Evolutionary conservation across 1,139 yeast genomes (phyloP), one percentile per base, ranked within the genome.

Genomic region (Torulaspora globosa): DNA sequence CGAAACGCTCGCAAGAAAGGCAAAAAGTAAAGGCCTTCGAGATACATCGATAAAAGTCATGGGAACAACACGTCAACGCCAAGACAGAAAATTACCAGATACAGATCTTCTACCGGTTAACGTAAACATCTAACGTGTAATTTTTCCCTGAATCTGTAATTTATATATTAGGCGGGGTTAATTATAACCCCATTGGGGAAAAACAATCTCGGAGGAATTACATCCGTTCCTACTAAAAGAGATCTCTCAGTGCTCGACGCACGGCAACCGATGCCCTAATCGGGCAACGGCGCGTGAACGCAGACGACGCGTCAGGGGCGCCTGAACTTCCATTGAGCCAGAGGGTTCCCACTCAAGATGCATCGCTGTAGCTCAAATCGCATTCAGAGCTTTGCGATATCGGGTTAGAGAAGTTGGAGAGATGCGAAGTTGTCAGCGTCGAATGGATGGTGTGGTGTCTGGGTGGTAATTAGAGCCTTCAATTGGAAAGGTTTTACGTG

Each of bases 211-310:
- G 12, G 10, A 14, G 31, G 31, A 28, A 3, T 14, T 8, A 5
- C 31, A 2, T 7, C 16, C 15, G 12, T 11, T 14, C 14, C 2
- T n/a, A 12, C 31, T 7, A 29, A 12, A 18, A 8, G 11, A 12
- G 34, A 31, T 31, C 14, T 23, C 34, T 19, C 11, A 31, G 34
- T 10, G 34, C 23, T 31, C 34, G 34, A 31, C 23, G 34, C 23
- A 31, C 21, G 11, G 11, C 10, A 3, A 16, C 23, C 9, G 3
- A 31, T 31, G 23, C 34, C 34, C 34, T n/a, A n/a, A 31, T 31
- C 14, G 23, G 34, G 34, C 23, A 16, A 23, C 16, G 34, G 16
- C 34, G 34, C 34, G 34, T 31, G 12, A 31, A 19, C 23, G 11
- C 10, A 8, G 24, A 8, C 24, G 29, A 26, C 29, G 29, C 29